Evolutionary conservation across 352 stramenopile genomes (phyloP).

Genomic region (Globisporangium mamillatum): DNA sequence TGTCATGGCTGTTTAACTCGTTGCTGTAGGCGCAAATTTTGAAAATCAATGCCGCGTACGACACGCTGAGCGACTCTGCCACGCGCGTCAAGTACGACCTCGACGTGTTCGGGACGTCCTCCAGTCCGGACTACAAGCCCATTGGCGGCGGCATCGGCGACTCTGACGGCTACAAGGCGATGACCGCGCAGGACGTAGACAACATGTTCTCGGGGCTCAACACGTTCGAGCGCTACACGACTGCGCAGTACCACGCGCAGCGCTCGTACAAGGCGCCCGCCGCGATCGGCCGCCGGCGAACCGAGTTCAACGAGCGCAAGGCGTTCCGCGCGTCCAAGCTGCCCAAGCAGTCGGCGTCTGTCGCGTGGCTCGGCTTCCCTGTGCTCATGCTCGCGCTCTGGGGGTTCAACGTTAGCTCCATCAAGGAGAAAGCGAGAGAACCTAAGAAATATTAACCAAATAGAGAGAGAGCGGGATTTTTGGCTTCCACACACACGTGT

Average conservation of each 20-base stretch:
- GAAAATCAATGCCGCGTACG: conserved; percentile 74
- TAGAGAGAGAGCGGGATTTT: conserved; percentile 2
- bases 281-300: conserved; percentile 56
- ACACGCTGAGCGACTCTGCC: conserved; percentile 49
- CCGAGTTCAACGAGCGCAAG: conserved; percentile 67
- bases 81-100: conserved; percentile 65
- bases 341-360: conserved; percentile 51
- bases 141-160: not conserved
- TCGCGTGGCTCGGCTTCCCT: conserved; percentile 66
- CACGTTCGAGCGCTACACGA: conserved; percentile 74
- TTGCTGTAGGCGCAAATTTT: conserved; percentile 40
- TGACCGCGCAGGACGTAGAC: conserved; percentile 71
- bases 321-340: conserved; percentile 58
- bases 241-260: conserved; percentile 62
- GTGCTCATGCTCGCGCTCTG: conserved; percentile 49
- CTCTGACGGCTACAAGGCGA: conserved; percentile 49
- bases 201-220: conserved; percentile 73
- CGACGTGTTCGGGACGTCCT: conserved; percentile 62
- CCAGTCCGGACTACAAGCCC: conserved; percentile 27
- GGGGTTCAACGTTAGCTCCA: conserved; percentile 55
- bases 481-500: not conserved
- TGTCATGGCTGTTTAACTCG: not conserved
- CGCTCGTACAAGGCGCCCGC: conserved; percentile 51
- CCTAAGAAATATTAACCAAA: conserved; percentile 20
- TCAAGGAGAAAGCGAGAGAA: conserved; percentile 54